Base-by-base conservation (phyloP, 2,329 filamentous ascomycete genomes). In the Scortechinia acanthostroma region DNA sequence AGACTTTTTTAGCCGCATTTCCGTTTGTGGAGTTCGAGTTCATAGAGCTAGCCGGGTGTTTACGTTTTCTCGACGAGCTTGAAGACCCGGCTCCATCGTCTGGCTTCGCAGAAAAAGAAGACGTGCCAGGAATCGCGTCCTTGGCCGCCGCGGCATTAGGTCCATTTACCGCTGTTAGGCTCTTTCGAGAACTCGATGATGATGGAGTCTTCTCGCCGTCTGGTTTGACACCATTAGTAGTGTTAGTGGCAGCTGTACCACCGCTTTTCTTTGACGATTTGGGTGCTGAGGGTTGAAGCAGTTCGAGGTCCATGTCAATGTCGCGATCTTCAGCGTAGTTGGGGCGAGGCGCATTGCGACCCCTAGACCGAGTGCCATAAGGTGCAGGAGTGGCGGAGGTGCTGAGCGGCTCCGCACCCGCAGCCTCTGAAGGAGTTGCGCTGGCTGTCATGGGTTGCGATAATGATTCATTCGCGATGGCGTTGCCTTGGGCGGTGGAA, bases 291-390 rank as follows among this genome's bases (percentile, higher is more conserved):
- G 25, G 25, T 10, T 30, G 25, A 30, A n/a, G 10, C 10, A 30
- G 10, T 19, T 40, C 35, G 10, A 40, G 35, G 6, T 40, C 35
- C 35, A 40, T 19, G 35, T 40, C 35, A 40, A 40, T 10, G 17
- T 40, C 35, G 17, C 35, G 35, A 19, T 40, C 35, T 17, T 40
- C 35, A 10, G 35, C 35, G 20, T 40, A 40, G 20, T 40, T 40
- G 35, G 35, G 35, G 6, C 35, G 35, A 10, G 35, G 35, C 10
- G 35, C 35, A 19, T 40, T 40, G 35, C 35, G 35, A 19, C 35
- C 35, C 17, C 35, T 40, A 13, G 35, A 40, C 6, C 35, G 35
- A 13, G 35, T 40, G 35, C 35, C 35, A 40, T 40, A 40, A 30
- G 25, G 25, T 10, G 25, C 25, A 15, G 35, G 13, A 30, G 25